These are phyloP conservation scores for Solanum hybrid DNA, from an alignment of 305 asterid genomes.

Conservation along the genomic window DNA sequence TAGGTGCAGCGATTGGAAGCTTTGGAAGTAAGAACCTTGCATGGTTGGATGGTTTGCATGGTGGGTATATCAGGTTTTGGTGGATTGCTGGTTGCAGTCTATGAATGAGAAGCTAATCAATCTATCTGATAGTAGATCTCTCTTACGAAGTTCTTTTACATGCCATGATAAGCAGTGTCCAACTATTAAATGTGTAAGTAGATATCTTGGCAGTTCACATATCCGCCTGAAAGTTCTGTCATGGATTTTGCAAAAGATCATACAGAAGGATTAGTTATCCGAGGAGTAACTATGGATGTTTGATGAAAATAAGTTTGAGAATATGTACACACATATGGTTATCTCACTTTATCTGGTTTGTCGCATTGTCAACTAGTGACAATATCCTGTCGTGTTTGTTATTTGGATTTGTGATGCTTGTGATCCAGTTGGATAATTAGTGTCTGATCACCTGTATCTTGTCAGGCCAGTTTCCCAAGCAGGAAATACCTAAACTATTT, in stretches of 20 bases:
- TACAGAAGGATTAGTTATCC: background rate
- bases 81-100: slow-evolving; percentile 25
- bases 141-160: background rate
- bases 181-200: background rate
- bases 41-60: slow-evolving; percentile 49
- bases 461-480: background rate
- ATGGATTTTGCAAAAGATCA: background rate
- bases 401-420: background rate
- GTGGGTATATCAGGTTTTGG: slow-evolving; percentile 20
- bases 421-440: background rate
- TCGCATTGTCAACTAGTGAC: background rate
- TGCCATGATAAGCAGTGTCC: background rate
- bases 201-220: background rate
- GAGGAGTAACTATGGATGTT: slow-evolving; percentile 14
- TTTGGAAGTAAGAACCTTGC: slow-evolving; percentile 40
- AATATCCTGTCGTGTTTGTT: background rate
- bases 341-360: background rate
- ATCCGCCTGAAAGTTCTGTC: background rate
- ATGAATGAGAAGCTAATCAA: slow-evolving; percentile 1
- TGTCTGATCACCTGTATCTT: background rate
- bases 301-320: slow-evolving; percentile 31
- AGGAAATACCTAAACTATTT: background rate
- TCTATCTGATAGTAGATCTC: slow-evolving; percentile 7
- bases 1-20: slow-evolving; percentile 44
- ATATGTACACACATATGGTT: slow-evolving; percentile 20